These are phyloP conservation scores for Aspergillus spinulosporus DNA, from an alignment of 2,329 filamentous ascomycete species.

Conservation along the genomic window DNA sequence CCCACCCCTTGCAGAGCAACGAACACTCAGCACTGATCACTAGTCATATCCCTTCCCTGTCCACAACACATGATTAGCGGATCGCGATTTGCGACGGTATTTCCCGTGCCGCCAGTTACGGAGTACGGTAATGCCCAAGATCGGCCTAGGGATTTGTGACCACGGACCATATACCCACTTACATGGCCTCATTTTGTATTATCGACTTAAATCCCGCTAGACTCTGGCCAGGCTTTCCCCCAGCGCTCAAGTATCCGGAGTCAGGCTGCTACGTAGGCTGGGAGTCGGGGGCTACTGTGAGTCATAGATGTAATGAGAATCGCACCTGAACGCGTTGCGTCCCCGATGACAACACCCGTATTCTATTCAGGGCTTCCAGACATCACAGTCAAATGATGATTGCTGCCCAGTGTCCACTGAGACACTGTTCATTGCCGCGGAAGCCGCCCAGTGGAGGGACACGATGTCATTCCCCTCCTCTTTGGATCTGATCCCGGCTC, in stretches of 20 bases:
- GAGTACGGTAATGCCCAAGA: background rate
- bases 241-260: background rate
- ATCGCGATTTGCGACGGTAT: background rate
- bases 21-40: background rate
- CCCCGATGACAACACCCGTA: too few relatives aligned
- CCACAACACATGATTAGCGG: background rate
- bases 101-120: background rate
- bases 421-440: background rate
- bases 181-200: background rate
- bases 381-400: background rate
- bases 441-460: constrained; percentile 1
- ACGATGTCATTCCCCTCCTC: background rate
- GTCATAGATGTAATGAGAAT: too few relatives aligned
- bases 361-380: too few relatives aligned
- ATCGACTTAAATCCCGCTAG: background rate
- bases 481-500: background rate
- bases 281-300: too few relatives aligned
- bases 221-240: background rate
- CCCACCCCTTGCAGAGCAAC: constrained; percentile 1
- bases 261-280: background rate
- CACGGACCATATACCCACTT: constrained; percentile 2
- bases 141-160: background rate
- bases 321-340: too few relatives aligned
- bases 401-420: background rate
- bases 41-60: background rate